These are phyloP conservation scores for Mortierella sp. DNA, from an alignment of 371 early-diverging fungal genomes.

Conservation along the genomic window DNA sequence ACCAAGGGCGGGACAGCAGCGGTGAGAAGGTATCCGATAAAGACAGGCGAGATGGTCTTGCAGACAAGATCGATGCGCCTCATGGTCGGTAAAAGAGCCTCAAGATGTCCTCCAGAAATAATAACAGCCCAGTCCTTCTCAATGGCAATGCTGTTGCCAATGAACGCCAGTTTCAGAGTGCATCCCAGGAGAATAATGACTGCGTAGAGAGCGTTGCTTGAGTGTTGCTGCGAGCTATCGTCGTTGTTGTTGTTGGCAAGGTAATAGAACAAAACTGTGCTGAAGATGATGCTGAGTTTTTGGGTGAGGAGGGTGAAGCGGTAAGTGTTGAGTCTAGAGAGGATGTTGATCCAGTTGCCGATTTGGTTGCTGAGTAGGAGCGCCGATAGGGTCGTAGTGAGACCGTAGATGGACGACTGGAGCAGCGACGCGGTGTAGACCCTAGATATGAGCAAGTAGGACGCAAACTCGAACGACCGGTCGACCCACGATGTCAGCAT, in stretches of 20 bases:
- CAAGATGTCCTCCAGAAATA: slow-evolving; percentile 39
- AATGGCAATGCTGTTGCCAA: slow-evolving; percentile 44
- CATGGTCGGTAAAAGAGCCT: slow-evolving; percentile 40
- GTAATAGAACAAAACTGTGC: slow-evolving; percentile 28
- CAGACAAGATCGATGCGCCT: slow-evolving; percentile 48
- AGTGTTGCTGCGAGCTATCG: background rate
- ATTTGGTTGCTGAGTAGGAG: slow-evolving; percentile 39
- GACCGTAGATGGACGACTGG: slow-evolving; percentile 39
- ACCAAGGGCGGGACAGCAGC: slow-evolving; percentile 5
- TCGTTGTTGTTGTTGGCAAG: slow-evolving; percentile 1
- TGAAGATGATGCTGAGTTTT: slow-evolving; percentile 34
- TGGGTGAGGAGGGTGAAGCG: slow-evolving; percentile 26
- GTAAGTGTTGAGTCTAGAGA: slow-evolving; percentile 39
- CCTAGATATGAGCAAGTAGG: slow-evolving; percentile 31
- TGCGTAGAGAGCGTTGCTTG: slow-evolving; percentile 8
- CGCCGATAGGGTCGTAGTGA: slow-evolving; percentile 22
- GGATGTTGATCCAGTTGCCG: slow-evolving; percentile 48
- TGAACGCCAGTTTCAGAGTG: slow-evolving; percentile 32
- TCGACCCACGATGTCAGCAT: slow-evolving; percentile 26
- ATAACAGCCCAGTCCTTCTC: slow-evolving; percentile 50
- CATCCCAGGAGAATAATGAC: slow-evolving; percentile 39
- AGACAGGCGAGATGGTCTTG: slow-evolving; percentile 36
- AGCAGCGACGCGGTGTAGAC: slow-evolving; percentile 31
- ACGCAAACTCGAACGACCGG: slow-evolving; percentile 44
- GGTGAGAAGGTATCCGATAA: slow-evolving; percentile 25